Conservation (phyloP, 306 rosid species). For the Amphicarpaea edgeworthii region DNA sequence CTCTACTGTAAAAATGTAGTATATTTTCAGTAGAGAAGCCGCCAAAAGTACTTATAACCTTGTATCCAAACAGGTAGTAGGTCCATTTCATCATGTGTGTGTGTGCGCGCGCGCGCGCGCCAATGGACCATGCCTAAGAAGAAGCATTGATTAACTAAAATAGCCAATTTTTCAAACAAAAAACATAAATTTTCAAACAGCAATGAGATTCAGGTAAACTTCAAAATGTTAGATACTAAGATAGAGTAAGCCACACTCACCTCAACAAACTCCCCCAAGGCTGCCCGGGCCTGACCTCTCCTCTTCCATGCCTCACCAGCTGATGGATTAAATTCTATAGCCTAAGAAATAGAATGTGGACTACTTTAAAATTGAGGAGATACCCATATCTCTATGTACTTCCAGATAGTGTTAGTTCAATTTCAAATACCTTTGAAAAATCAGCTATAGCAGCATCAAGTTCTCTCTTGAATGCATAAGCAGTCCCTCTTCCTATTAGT, state of each 20-base stretch:
- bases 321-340: constrained; percentile 79
- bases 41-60: too few relatives aligned
- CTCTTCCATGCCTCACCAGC: constrained; percentile 99
- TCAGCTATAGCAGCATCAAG: constrained; percentile 88
- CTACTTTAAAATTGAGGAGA: constrained; percentile 33
- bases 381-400: constrained; percentile 23
- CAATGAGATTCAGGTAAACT: constrained; percentile 25
- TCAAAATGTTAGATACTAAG: constrained; percentile 4
- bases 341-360: constrained; percentile 59
- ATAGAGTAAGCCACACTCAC: constrained; percentile 55
- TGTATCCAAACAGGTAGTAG: too few relatives aligned
- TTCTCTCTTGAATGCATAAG: constrained; percentile 90
- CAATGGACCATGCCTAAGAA: constrained; percentile 16
- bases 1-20: too few relatives aligned
- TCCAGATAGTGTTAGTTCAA: constrained; percentile 26
- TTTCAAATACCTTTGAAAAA: constrained; percentile 82
- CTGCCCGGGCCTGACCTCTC: constrained; percentile 99
- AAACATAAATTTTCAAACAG: constrained; percentile 14
- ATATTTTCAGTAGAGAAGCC: too few relatives aligned
- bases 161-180: constrained; percentile 28
- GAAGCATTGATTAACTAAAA: constrained; percentile 29
- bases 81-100: constrained; percentile 24
- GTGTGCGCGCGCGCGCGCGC: not conserved
- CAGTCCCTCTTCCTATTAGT: constrained; percentile 96
- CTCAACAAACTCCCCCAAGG: constrained; percentile 87